These are phyloP conservation scores for Pseudopyrenochaeta lycopersici DNA, from an alignment of 2,329 filamentous ascomycete genomes.

Conservation along the genomic window DNA sequence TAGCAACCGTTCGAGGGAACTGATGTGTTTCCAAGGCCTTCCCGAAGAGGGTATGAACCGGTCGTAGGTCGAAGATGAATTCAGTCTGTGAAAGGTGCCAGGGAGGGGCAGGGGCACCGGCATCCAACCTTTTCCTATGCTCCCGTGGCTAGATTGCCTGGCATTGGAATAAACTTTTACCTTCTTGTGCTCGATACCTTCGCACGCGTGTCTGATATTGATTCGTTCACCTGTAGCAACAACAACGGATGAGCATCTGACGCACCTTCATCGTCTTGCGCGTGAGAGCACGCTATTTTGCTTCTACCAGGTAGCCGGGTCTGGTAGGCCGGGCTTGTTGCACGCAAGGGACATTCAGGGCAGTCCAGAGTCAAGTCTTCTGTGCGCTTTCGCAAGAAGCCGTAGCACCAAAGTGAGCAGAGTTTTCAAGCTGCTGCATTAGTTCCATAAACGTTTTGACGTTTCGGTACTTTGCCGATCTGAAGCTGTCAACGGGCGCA, in stretches of 20 bases:
- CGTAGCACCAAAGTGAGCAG: conserved; percentile 14
- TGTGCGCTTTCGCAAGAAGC: conserved; percentile 8
- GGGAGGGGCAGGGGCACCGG: not conserved
- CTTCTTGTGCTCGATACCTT: not conserved
- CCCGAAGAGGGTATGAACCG: not conserved
- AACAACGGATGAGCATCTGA: conserved; percentile 15
- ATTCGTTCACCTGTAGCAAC: conserved; percentile 5
- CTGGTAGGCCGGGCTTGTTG: conserved; percentile 14
- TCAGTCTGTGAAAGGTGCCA: not conserved
- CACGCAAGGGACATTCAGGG: conserved; percentile 25
- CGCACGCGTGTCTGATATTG: not conserved
- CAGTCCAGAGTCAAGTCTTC: conserved; percentile 10
- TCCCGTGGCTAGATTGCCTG: not conserved
- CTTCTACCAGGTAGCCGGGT: conserved; percentile 34
- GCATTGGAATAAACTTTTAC: not conserved
- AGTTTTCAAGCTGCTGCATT: conserved; percentile 23
- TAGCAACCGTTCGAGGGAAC: conserved; percentile 12
- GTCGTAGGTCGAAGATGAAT: not conserved
- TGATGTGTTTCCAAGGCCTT: conserved; percentile 15
- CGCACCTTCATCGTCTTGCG: conserved; percentile 24
- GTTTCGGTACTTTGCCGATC: conserved; percentile 25
- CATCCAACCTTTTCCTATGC: not conserved
- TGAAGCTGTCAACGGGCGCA: conserved; percentile 16
- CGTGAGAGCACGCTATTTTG: conserved; percentile 24
- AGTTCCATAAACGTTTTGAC: conserved; percentile 23